A percentile compares a stretch with the other conserved stretches of the same genome.
These are phyloP conservation scores for Psidium friedrichsthalianum DNA, from an alignment of 345 rosid species.

Conservation along the genomic window DNA sequence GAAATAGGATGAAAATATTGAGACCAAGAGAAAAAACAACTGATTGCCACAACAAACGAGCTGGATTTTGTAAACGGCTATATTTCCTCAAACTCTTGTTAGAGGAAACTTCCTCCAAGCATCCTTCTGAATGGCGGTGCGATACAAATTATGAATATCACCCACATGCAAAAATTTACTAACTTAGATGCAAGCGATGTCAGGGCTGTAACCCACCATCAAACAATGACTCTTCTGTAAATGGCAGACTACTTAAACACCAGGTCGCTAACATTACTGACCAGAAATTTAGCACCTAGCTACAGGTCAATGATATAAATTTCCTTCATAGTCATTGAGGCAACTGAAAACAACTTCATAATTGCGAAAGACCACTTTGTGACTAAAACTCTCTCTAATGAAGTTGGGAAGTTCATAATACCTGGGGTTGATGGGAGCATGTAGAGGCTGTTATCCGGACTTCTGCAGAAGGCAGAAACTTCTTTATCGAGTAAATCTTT, in stretches of 20 bases:
- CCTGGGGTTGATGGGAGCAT: conserved; percentile 95
- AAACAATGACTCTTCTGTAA: background rate
- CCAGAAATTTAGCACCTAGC: background rate
- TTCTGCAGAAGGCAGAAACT: conserved; percentile 70
- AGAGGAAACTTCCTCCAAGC: background rate
- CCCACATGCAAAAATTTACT: background rate
- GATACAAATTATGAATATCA: background rate
- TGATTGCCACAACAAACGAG: background rate
- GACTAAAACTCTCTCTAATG: background rate
- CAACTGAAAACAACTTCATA: background rate
- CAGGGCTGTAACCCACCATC: background rate
- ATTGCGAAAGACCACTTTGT: background rate
- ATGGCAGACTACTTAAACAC: background rate
- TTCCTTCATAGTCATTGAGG: background rate
- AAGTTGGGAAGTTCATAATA: conserved; percentile 2
- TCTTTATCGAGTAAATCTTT: conserved; percentile 74
- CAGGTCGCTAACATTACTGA: background rate
- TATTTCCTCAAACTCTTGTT: background rate
- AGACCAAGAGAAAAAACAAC: background rate
- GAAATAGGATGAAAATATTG: background rate
- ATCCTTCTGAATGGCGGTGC: background rate
- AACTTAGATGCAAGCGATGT: background rate
- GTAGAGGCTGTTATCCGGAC: conserved; percentile 80
- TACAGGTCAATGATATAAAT: background rate
- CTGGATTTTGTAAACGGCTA: background rate